These are phyloP conservation scores for Puccinia triticina DNA, from an alignment of 1,284 basidiomycete genomes.

Conservation along the genomic window DNA sequence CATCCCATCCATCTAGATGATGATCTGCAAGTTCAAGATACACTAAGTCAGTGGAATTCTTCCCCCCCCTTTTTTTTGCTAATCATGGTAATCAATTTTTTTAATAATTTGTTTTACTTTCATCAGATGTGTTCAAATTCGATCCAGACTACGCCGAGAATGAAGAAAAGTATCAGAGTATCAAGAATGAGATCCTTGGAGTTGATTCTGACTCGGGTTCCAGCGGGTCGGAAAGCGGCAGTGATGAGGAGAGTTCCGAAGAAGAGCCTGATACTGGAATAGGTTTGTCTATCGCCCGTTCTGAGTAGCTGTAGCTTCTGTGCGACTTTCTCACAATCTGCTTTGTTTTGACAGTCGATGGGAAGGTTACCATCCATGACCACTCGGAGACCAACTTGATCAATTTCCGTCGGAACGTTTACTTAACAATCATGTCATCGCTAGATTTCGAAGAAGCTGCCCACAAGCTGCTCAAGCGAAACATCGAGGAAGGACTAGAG, in stretches of 20 bases:
- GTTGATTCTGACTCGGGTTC: conserved; percentile 56
- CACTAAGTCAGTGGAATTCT: conserved; percentile 71
- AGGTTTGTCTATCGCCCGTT: conserved; percentile 3
- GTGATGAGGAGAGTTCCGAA: conserved; percentile 62
- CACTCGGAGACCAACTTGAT: conserved; percentile 92
- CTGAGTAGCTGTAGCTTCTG: background rate
- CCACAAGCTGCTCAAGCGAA: conserved; percentile 92
- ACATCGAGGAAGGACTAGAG: conserved; percentile 88
- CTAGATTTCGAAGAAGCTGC: conserved; percentile 98
- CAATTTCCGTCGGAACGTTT: conserved; percentile 90
- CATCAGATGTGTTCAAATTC: conserved; percentile 86
- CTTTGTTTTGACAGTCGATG: conserved; percentile 26
- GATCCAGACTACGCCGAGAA: conserved; percentile 87
- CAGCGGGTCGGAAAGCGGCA: conserved; percentile 61
- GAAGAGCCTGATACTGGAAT: conserved; percentile 69
- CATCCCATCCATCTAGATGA: conserved; percentile 90
- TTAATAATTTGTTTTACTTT: background rate
- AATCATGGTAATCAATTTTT: background rate
- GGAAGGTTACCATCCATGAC: conserved; percentile 86
- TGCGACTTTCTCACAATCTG: background rate
- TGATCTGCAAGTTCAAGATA: conserved; percentile 89
- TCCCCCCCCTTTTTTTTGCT: background rate
- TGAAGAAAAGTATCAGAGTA: conserved; percentile 87
- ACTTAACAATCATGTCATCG: conserved; percentile 86
- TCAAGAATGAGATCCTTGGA: conserved; percentile 92